Evolutionary conservation across 768 basidiomycete genomes (phyloP).

Genomic region (Pluteus cervinus): DNA sequence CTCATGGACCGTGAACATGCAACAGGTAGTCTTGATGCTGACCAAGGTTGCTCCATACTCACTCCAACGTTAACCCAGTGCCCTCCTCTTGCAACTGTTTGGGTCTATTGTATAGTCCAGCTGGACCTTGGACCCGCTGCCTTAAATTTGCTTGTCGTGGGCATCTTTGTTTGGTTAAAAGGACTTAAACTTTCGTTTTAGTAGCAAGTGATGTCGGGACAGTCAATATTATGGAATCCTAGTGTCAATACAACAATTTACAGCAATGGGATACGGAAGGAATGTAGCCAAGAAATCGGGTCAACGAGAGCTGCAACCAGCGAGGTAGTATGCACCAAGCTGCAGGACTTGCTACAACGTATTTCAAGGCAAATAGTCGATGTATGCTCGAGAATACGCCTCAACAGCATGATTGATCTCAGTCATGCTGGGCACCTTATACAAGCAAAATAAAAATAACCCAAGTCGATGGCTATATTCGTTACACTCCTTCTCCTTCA

Average conservation of each 20-base stretch:
- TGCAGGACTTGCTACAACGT: no score
- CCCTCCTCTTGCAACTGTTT: slow-evolving; percentile 72
- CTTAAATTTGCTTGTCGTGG: slow-evolving; percentile 46
- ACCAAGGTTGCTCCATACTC: background rate
- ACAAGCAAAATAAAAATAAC: slow-evolving; percentile 41
- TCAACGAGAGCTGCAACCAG: no score
- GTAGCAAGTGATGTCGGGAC: no score
- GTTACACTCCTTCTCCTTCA: slow-evolving; percentile 43
- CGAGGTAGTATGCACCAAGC: no score
- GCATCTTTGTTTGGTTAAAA: slow-evolving; percentile 57
- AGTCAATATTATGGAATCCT: no score
- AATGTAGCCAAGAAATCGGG: no score
- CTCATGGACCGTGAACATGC: slow-evolving; percentile 69
- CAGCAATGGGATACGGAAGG: no score
- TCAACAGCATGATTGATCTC: slow-evolving; percentile 45
- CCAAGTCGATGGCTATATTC: slow-evolving; percentile 2
- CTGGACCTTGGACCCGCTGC: slow-evolving; percentile 60
- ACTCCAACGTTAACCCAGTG: slow-evolving; percentile 33
- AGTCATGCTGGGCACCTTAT: slow-evolving; percentile 69
- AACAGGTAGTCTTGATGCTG: slow-evolving; percentile 43
- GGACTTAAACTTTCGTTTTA: slow-evolving; percentile 40
- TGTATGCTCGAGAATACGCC: slow-evolving; percentile 83
- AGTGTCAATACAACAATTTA: no score
- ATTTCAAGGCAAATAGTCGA: slow-evolving; percentile 16
- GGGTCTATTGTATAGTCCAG: slow-evolving; percentile 73